These are phyloP conservation scores for Metarhizium guizhouense DNA, from an alignment of 2,329 filamentous ascomycete genomes.

Conservation along the genomic window DNA sequence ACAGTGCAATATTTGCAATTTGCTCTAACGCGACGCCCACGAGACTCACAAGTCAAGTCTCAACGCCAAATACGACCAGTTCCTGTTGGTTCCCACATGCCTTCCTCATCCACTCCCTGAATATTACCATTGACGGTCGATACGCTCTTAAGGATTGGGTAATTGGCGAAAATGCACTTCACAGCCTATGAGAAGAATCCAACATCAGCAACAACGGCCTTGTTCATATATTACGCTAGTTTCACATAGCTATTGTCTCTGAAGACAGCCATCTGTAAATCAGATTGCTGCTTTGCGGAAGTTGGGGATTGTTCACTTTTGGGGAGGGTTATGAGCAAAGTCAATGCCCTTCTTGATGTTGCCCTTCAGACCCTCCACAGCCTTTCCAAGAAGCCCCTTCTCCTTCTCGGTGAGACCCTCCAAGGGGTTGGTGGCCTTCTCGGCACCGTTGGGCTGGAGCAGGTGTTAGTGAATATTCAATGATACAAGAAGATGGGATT, in stretches of 20 bases:
- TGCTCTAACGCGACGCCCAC: background rate
- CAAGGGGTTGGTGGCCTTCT: conserved; percentile 78
- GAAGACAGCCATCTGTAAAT: conserved; percentile 18
- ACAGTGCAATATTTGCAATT: background rate
- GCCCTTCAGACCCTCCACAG: conserved; percentile 70
- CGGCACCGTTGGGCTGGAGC: conserved; percentile 65
- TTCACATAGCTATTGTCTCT: conserved; percentile 22
- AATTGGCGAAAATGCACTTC: conserved; percentile 15
- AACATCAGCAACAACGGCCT: conserved; percentile 27
- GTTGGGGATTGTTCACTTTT: conserved; percentile 58
- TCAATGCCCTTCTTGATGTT: conserved; percentile 93
- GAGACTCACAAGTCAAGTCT: background rate
- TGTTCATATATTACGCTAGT: conserved; percentile 27
- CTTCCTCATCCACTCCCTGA: background rate
- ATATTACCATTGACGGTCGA: background rate
- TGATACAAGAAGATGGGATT: background rate
- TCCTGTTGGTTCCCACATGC: background rate
- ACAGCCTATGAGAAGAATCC: conserved; percentile 27
- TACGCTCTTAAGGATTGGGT: background rate
- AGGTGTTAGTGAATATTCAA: conserved; percentile 19
- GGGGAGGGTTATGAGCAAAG: conserved; percentile 79
- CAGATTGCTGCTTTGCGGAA: conserved; percentile 17
- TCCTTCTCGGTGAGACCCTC: conserved; percentile 73
- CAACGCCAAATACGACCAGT: background rate
- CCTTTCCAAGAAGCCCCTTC: conserved; percentile 74